Evolutionary conservation across 2,329 filamentous ascomycete genomes (phyloP), one percentile per base, ranked within the genome.

Genomic region (Monosporascus sp.): DNA sequence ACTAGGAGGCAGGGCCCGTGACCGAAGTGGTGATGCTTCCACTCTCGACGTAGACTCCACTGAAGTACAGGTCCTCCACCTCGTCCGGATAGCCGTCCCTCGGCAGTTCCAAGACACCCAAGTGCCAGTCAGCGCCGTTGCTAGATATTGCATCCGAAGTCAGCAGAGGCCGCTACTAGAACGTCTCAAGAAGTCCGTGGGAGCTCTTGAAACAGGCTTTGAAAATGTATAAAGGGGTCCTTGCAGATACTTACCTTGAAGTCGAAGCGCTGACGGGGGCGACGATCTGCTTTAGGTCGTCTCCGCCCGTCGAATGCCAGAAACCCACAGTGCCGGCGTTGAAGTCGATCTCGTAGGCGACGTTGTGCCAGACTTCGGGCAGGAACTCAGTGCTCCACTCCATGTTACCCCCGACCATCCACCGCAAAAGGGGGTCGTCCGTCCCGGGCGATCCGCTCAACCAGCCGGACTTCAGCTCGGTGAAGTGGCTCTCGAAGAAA

Each of bases 311-410:
- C 0, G 84, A 88, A 69, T 89, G 84, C 80, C 85, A 89, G 70
- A 89, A 84, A 14, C 79, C 80, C 31, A 90, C 85, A 5, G 77
- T 82, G 59, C 78, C 73, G 40, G 74, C 78, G 17, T 69, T 70
- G 63, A 90, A 91, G 72, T 90, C 80, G 54, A 89, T 87, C 66
- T 85, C 85, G 63, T 89, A 89, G 48, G 86, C 87, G 62, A 89
- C 77, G 66, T 91, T 91, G 68, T 90, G 86, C 87, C 87, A 90
- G 11, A 84, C 80, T 41, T 78, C 81, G 1, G 85, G 75, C 51
- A 75, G 75, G 68, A 86, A 84, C 56, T 80, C 74, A 1, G 77
- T 76, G 61, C 78, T 80, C 85, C 86, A 90, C 61, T 87, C 73
- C 49, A 77, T 79, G 60, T 77, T 71, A 17, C 83, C 78, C 55